Base-by-base conservation (phyloP, 305 asterid genomes). In the Galium porrigens region DNA sequence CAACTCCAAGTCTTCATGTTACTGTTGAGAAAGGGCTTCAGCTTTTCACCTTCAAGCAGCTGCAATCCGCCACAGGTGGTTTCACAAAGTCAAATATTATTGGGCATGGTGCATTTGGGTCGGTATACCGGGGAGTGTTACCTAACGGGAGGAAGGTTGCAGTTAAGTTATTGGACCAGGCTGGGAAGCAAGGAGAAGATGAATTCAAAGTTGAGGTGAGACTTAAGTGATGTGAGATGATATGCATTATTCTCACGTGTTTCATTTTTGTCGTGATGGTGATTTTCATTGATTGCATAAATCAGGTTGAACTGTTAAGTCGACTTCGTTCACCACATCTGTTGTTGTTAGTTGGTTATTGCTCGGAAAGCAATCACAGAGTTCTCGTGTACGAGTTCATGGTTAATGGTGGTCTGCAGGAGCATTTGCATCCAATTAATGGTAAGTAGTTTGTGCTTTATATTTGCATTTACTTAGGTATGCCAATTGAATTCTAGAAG, bases 21-120 rank as follows among this genome's bases (percentile, higher is more conserved):
- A 68, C 82, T 12, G 74, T 78, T 8, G 91, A 81, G 60, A 82
- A 72, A 77, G 89, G 89, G 63, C 80, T 83, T 73, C 89, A 75
- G 49, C 74, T 88, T 34, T 90, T 86, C 79, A 82, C 91, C 61
- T 84, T 78, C 82, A 90, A 88, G 88, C 95, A 90, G 85, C 83
- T 90, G 67, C 95, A 83, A 68, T 83, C 89, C 6, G 95, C 96
- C 39, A 83, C 95, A 18, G 86, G 96, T 27, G 95, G 96, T 60
- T 81, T 90, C 55, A 85, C 85, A 57, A 90, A 88, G 82, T 80
- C 95, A 33, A 88, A 86, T 72, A 81, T 90, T 73, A 82, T 90
- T n/a, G 97, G 97, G 17, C 88, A 81, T 12, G 97, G 96, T 37
- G 97, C 94, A 3, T 90, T 90, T 3, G 97, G 97, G 29, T 75